Base-by-base conservation (phyloP, 805 yeast genomes). In the Spathaspora girioi region DNA sequence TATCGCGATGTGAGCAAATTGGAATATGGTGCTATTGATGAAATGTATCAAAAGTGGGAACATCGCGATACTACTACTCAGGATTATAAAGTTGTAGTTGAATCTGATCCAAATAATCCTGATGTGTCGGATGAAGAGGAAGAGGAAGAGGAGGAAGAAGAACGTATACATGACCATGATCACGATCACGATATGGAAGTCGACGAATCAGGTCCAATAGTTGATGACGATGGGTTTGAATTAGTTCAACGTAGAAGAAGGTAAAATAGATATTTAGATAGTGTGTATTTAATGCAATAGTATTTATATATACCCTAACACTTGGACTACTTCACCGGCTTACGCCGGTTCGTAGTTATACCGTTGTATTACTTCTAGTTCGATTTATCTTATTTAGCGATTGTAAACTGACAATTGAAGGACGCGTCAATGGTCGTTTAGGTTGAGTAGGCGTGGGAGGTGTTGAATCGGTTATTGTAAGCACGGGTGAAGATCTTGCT, bases 141-240 rank as follows among this genome's bases (percentile, higher is more conserved):
- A 2, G 80, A 72, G 0, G 79, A 73, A 5, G 81, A 70, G 1
- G 75, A 65, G 4, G 68, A 63, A 19, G 77, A 67, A 2, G 81
- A 73, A 15, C 74, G 64, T 3, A 68, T 62, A 2, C 60, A 57
- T 2, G 55, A 38, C 2, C 52, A 55, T 1, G 62, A 58, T 1
- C 75, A 58, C 43, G 66, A 61, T 29, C 59, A 23, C 6, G 26
- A 55, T 9, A 69, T 71, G 73, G 71, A 70, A 14, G 58, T 67
- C 2, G 70, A 68, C 45, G 63, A 62, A 35, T 54, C 54, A 17
- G 87, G 78, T 10, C 96, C 96, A 1, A 64, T 87, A 9, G 78
- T 93, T 8, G 98, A 93, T 64, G 98, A 93, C 32, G 98, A 93
- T 64, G 99, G 98, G 1, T 93, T 93, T 63, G 94, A 91, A 59